These are phyloP conservation scores for Hibiscus mutabilis DNA, from an alignment of 345 rosid genomes.

Conservation along the genomic window DNA sequence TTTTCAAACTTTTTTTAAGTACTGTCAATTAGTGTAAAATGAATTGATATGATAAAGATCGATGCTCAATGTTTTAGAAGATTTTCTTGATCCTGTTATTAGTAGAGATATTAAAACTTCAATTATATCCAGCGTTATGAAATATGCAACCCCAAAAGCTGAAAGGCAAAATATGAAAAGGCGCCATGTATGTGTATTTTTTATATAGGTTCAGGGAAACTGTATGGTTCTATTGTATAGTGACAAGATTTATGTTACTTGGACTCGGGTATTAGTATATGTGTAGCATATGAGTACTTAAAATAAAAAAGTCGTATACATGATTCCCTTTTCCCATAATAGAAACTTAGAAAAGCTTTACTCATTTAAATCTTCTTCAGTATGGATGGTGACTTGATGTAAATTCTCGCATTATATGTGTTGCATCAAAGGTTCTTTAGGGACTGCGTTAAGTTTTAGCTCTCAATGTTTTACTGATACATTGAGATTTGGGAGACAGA, in stretches of 20 bases:
- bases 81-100: constrained; percentile 1
- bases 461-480: background rate
- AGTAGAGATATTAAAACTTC: background rate
- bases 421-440: background rate
- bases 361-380: background rate
- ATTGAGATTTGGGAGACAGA: background rate
- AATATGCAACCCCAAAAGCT: background rate
- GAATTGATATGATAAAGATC: background rate
- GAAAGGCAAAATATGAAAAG: no score
- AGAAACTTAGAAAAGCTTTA: background rate
- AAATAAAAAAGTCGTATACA: no score
- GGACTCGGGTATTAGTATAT: no score
- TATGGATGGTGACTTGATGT: background rate
- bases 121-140: background rate
- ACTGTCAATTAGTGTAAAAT: background rate
- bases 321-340: no score
- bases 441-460: background rate
- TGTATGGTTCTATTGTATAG: no score
- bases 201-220: no score
- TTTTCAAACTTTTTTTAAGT: background rate
- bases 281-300: no score
- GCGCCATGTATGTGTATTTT: no score
- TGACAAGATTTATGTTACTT: no score
- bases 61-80: background rate
- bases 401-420: background rate